Evolutionary conservation across 495 filamentous ascomycete genomes (phyloP).

Genomic region (Penicillium maclennaniae): DNA sequence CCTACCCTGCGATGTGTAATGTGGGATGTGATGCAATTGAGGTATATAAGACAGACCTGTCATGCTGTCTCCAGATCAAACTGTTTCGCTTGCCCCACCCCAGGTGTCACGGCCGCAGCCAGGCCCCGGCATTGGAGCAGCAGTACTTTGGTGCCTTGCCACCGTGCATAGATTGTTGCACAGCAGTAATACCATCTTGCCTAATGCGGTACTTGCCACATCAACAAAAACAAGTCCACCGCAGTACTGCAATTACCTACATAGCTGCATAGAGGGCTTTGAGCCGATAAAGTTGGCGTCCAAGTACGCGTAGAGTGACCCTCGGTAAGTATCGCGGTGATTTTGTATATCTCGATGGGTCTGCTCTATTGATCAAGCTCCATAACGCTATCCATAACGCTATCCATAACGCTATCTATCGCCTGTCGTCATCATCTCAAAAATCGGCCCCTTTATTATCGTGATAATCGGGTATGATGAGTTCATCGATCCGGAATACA

Average conservation of each 20-base stretch:
- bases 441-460: neutral
- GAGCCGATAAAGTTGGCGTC: no score
- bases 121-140: no score
- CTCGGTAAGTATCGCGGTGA: neutral
- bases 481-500: neutral
- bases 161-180: constrained; percentile 10
- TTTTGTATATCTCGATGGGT: neutral
- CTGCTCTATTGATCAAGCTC: neutral
- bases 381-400: neutral
- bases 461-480: neutral
- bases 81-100: neutral
- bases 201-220: neutral
- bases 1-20: neutral
- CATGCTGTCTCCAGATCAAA: neutral
- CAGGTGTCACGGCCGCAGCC: no score
- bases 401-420: neutral
- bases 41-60: neutral
- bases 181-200: neutral
- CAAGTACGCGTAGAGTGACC: neutral
- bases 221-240: no score
- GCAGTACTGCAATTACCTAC: no score
- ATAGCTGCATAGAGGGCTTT: neutral
- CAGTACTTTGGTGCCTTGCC: constrained; percentile 6
- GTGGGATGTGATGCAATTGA: neutral
- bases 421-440: neutral